Evolutionary conservation across 116 monocot species (phyloP), one percentile per base, ranked within the genome.

Genomic region (Trichopus zeylanicus): DNA sequence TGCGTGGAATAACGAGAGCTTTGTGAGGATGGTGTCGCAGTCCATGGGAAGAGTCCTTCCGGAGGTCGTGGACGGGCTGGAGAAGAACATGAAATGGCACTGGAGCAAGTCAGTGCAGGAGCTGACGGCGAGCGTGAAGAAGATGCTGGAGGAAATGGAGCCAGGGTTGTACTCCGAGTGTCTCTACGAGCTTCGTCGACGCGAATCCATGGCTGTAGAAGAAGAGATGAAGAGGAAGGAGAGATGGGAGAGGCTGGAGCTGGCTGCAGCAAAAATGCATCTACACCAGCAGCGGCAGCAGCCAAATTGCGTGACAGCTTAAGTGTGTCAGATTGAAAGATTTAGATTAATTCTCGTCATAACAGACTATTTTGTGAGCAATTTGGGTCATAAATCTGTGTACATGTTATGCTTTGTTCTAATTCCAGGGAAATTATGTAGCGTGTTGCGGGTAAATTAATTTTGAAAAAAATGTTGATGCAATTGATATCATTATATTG

Each of bases 1-100:
- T 46, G 5, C 80, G 8, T 84, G 84, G 84, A 75, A 70, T 73
- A 76, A 76, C n/a, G 72, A 84, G 46, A 72, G 52, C 7, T 76
- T 73, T 34, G 65, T 76, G 73, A 64, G 28, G 52, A 69, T 79
- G 80, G 70, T 70, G 26, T 62, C 70, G 11, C 38, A 27, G 4
- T 52, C 52, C 9, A 66, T 66, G 29, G 63, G 69, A 37, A 47
- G 52, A 1, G 67, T 84, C 32, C 59, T 84, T 7, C 84, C 84
- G 1, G 18, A 56, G 3, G 51, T 65, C 5, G 75, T 84, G 12
- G 46, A 61, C 16, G 62, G 55, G 31, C 46, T 76, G 1, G 84
- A 84, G 66, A 53, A 37, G 34, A 84, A 80, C 72, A 46, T 80
- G 6, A 67, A 27, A 6, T 27, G 27, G 37, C 80, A 84, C 27